Percentiles rank a stretch among this genome's conserved stretches.
Evolutionary conservation across 306 rosid species (phyloP).

Genomic region (Sicyos baderoa): DNA sequence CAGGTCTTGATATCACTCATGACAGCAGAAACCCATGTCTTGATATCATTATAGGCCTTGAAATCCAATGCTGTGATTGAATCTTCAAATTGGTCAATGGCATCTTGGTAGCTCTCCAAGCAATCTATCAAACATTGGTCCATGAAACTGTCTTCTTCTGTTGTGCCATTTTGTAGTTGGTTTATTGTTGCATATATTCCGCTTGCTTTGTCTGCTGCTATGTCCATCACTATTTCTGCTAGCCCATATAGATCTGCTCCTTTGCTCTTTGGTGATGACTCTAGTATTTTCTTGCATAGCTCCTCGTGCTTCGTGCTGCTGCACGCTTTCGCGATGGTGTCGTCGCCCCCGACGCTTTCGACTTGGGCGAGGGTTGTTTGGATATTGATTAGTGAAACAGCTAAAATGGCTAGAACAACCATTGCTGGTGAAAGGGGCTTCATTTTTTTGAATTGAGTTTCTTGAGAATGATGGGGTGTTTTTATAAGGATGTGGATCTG

Average conservation of each 20-base stretch:
- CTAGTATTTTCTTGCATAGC: neutral
- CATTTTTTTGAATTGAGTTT: neutral
- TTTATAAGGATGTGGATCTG: neutral
- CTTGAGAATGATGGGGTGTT: neutral
- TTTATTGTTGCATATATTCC: neutral
- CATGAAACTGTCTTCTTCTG: neutral
- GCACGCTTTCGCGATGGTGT: neutral
- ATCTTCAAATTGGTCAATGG: constrained; percentile 6
- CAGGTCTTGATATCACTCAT: constrained; percentile 10
- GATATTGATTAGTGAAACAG: neutral
- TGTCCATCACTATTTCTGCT: neutral
- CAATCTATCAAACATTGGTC: constrained; percentile 2
- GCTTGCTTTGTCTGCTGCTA: neutral
- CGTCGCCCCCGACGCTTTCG: neutral
- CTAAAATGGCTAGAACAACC: neutral
- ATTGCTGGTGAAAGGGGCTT: neutral
- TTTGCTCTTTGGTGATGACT: neutral
- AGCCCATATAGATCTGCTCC: neutral
- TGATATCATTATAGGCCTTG: constrained; percentile 3
- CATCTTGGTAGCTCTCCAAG: constrained; percentile 9
- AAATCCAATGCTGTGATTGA: constrained; percentile 3
- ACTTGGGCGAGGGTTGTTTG: neutral
- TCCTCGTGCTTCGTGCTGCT: neutral
- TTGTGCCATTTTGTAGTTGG: neutral
- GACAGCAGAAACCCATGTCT: constrained; percentile 1